Conservation (phyloP, 768 basidiomycete genomes). For the Austroboletus eburneus region DNA sequence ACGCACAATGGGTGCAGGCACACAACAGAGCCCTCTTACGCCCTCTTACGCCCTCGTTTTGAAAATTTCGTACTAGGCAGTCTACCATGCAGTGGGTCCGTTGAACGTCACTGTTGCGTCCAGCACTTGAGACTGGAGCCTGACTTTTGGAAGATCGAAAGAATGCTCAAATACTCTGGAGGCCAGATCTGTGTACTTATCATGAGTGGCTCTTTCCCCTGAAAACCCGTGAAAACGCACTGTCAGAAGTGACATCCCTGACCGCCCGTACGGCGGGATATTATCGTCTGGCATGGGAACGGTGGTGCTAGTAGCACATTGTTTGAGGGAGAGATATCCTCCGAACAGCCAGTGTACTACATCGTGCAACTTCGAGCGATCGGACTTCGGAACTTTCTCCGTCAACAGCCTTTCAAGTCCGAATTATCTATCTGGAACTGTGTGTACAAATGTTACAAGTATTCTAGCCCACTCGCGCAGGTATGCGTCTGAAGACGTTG, state of each 20-base stretch:
- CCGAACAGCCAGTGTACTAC: too few species aligned
- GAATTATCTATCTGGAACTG: too few species aligned
- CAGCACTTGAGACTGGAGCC: slow-evolving; percentile 87
- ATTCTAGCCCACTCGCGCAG: slow-evolving; percentile 4
- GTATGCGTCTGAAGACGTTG: slow-evolving; percentile 44
- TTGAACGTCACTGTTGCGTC: slow-evolving; percentile 65
- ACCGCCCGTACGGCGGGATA: slow-evolving; percentile 17
- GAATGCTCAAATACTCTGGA: slow-evolving; percentile 91
- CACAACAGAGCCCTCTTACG: slow-evolving; percentile 82
- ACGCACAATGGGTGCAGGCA: slow-evolving; percentile 87
- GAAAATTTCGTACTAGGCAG: slow-evolving; percentile 79
- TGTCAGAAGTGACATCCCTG: slow-evolving; percentile 56
- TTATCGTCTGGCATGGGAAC: slow-evolving; percentile 22
- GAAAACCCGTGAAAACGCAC: slow-evolving; percentile 38
- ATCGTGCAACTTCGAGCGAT: background rate
- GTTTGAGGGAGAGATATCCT: slow-evolving; percentile 21
- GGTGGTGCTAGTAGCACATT: slow-evolving; percentile 24
- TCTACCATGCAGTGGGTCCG: slow-evolving; percentile 88
- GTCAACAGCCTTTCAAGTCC: too few species aligned
- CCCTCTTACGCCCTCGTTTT: slow-evolving; percentile 80
- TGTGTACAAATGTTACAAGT: too few species aligned
- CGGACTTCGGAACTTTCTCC: background rate
- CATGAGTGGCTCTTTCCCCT: too few species aligned
- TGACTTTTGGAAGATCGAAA: slow-evolving; percentile 92
- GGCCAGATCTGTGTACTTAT: slow-evolving; percentile 50